These are phyloP conservation scores for Bacterosira constricta DNA, from an alignment of 108 stramenopile species.

Conservation along the genomic window DNA sequence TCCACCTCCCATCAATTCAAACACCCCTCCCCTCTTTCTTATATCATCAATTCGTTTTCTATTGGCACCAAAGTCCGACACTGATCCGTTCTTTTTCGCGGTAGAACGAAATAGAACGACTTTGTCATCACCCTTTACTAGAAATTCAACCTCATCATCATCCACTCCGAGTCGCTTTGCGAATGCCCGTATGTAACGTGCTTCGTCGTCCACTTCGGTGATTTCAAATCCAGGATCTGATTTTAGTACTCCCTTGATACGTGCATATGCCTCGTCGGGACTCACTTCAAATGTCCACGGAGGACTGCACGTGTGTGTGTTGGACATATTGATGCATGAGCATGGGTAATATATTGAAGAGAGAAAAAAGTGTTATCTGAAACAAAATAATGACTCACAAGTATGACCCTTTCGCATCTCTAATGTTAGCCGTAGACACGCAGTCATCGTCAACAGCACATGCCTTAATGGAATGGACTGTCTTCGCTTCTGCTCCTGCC, in stretches of 20 bases:
- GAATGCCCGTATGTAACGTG: conserved; percentile 58
- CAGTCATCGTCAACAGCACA: neutral
- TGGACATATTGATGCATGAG: neutral
- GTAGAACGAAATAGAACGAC: conserved; percentile 67
- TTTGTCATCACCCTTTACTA: conserved; percentile 64
- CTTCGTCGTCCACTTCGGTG: conserved; percentile 54
- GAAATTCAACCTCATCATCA: conserved; percentile 70
- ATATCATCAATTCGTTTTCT: conserved; percentile 68
- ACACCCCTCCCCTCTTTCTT: conserved; percentile 62
- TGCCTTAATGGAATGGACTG: neutral
- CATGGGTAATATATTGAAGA: neutral
- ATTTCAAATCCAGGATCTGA: conserved; percentile 50
- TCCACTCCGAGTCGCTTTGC: conserved; percentile 46
- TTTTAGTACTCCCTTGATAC: conserved; percentile 75
- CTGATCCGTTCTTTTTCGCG: conserved; percentile 51
- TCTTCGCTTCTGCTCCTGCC: neutral
- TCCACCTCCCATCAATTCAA: conserved; percentile 80
- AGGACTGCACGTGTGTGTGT: conserved; percentile 43
- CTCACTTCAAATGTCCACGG: conserved; percentile 82
- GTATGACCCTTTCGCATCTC: conserved; percentile 10
- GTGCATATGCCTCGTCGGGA: conserved; percentile 71
- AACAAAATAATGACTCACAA: neutral
- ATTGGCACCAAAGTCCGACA: conserved; percentile 71
- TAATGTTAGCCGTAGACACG: conserved; percentile 5
- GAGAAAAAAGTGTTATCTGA: neutral